Evolutionary conservation across 352 stramenopile genomes (phyloP).

Genomic region (Globisporangium recalcitrans): DNA sequence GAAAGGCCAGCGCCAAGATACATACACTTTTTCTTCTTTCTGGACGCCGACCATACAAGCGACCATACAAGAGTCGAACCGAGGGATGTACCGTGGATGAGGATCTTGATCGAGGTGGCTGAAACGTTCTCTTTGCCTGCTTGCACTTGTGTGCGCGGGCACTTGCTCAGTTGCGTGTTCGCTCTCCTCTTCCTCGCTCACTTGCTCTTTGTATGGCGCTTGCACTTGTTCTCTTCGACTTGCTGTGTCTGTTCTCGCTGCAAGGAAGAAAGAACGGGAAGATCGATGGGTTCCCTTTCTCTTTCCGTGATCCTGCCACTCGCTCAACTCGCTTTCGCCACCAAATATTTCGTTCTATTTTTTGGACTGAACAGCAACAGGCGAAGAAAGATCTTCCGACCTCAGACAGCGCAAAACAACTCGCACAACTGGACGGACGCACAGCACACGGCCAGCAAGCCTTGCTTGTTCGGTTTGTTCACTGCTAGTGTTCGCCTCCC

Average conservation of each 20-base stretch:
- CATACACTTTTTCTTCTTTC: constrained; percentile 14
- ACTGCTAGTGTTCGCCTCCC: too few species aligned
- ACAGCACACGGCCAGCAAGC: too few species aligned
- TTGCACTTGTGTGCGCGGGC: not conserved
- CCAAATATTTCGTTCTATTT: constrained; percentile 15
- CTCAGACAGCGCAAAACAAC: not conserved
- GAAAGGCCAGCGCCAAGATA: not conserved
- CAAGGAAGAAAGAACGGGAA: not conserved
- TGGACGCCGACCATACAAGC: constrained; percentile 1
- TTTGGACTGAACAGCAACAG: not conserved
- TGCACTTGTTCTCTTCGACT: too few species aligned
- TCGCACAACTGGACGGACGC: not conserved
- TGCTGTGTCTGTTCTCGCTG: not conserved
- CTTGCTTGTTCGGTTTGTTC: not conserved
- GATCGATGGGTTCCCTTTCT: constrained; percentile 7
- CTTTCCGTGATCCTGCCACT: not conserved
- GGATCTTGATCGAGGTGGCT: constrained; percentile 3
- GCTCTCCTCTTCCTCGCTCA: not conserved
- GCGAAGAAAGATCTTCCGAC: constrained; percentile 1
- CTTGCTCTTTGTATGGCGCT: constrained; percentile 5
- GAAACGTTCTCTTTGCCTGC: not conserved
- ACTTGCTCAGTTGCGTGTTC: not conserved
- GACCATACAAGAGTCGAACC: not conserved
- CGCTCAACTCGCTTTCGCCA: not conserved
- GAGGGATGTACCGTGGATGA: not conserved